Conservation (phyloP, 306 rosid genomes). For the Trifolium subterraneum region DNA sequence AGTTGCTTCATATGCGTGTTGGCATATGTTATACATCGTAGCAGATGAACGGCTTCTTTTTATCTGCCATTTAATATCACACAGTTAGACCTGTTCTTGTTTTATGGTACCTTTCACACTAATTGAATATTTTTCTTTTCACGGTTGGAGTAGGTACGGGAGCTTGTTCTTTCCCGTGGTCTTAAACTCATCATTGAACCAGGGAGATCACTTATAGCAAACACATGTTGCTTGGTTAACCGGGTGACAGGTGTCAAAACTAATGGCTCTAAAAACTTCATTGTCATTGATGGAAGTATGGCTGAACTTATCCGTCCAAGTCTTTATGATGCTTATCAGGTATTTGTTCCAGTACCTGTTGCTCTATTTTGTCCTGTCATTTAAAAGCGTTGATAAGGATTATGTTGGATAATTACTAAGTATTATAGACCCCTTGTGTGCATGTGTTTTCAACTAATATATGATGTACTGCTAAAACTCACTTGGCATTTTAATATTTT, state of each 20-base stretch:
- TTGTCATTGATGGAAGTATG: conserved; percentile 97
- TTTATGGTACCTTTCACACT: not conserved
- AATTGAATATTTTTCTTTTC: not conserved
- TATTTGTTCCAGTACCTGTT: conserved; percentile 41
- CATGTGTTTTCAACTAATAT: conserved; percentile 14
- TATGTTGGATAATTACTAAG: not conserved
- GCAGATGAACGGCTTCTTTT: not conserved
- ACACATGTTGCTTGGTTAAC: conserved; percentile 89
- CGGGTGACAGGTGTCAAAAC: conserved; percentile 96
- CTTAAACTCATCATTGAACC: conserved; percentile 97
- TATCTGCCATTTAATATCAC: not conserved
- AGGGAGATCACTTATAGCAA: conserved; percentile 94
- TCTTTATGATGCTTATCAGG: conserved; percentile 95
- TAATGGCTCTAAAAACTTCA: conserved; percentile 88
- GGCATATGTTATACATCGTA: too few species aligned
- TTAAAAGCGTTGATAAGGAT: not conserved
- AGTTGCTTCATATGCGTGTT: too few species aligned
- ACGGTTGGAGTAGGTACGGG: conserved; percentile 66
- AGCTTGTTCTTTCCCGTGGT: conserved; percentile 76
- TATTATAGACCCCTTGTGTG: conserved; percentile 23
- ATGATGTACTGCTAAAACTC: not conserved
- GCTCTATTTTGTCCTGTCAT: conserved; percentile 14
- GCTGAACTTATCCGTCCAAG: conserved; percentile 99
- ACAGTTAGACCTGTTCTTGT: not conserved
- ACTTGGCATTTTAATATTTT: not conserved